These are phyloP conservation scores for Fusarium gaditjirri DNA, from an alignment of 2,329 filamentous ascomycete species.

Conservation along the genomic window DNA sequence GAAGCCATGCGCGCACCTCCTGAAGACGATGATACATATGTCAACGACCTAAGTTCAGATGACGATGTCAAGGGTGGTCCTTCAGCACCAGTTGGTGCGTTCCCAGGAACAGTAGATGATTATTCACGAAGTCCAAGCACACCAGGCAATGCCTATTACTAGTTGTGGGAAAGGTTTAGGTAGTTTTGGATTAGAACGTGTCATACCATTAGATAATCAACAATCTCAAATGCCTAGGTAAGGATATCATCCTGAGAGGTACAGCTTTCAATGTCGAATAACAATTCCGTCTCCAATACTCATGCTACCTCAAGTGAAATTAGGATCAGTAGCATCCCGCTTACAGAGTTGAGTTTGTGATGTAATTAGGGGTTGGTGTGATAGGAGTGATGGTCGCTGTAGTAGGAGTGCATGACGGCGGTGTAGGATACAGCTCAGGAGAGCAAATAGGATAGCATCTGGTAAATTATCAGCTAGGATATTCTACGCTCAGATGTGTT, in stretches of 20 bases:
- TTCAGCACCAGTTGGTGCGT: constrained; percentile 58
- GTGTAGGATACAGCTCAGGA: constrained; percentile 34
- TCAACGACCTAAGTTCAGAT: constrained; percentile 52
- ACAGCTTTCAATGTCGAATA: not conserved
- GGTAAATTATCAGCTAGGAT: not conserved
- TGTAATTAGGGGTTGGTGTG: not conserved
- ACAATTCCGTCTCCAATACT: not conserved
- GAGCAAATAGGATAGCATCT: constrained; percentile 49
- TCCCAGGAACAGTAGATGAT: constrained; percentile 58
- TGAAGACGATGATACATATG: constrained; percentile 48
- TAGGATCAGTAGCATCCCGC: not conserved
- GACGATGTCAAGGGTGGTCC: constrained; percentile 49
- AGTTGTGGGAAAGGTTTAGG: not conserved
- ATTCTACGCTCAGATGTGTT: not conserved
- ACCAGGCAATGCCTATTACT: constrained; percentile 54
- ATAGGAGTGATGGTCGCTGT: not conserved
- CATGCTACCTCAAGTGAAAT: not conserved
- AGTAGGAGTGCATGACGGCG: constrained; percentile 38
- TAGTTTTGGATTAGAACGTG: not conserved
- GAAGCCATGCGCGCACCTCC: constrained; percentile 64
- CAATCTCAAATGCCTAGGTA: not conserved
- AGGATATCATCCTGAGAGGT: not conserved
- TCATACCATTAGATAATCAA: not conserved
- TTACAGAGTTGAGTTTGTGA: not conserved
- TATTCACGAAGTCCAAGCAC: constrained; percentile 48